A percentile compares a stretch with the other conserved stretches of the same genome.
phyloP scores from a whole-genome alignment of 2,329 filamentous ascomycete species.

The Botrytis paeoniae region DNA sequence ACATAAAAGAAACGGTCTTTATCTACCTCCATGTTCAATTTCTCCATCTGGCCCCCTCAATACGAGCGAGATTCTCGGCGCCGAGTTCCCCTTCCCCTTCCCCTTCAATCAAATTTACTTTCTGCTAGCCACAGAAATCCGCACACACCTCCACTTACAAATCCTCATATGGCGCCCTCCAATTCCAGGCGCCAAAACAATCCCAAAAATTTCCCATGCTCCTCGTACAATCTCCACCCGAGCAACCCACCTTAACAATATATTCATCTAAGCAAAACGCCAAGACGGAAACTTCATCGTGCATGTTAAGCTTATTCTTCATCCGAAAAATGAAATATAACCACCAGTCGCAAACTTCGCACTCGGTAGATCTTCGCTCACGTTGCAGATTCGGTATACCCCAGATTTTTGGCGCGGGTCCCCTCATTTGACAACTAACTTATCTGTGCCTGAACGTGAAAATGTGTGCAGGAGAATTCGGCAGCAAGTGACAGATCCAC shows the following conservation, averaged over 20 bases:
- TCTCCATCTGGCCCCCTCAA: background rate
- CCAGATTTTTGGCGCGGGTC: background rate
- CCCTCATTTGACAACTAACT: background rate
- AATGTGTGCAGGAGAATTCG: background rate
- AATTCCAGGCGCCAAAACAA: background rate
- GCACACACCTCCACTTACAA: background rate
- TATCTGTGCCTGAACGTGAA: constrained; percentile 1
- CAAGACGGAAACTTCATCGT: constrained; percentile 6
- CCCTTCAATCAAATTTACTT: background rate
- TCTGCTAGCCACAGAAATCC: background rate
- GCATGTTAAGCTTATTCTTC: background rate
- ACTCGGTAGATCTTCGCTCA: background rate
- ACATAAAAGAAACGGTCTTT: background rate
- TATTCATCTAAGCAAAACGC: background rate
- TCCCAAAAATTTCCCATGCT: background rate
- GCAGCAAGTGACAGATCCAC: background rate
- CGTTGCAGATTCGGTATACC: background rate
- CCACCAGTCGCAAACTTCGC: background rate
- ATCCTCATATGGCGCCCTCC: background rate
- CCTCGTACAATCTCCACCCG: constrained; percentile 6
- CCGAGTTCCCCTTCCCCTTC: background rate
- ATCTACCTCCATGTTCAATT: background rate
- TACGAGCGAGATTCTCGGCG: background rate
- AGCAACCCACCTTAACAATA: background rate
- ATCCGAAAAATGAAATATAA: background rate